These are phyloP conservation scores for Limnanthes douglasii DNA, from an alignment of 345 rosid species.

Conservation along the genomic window DNA sequence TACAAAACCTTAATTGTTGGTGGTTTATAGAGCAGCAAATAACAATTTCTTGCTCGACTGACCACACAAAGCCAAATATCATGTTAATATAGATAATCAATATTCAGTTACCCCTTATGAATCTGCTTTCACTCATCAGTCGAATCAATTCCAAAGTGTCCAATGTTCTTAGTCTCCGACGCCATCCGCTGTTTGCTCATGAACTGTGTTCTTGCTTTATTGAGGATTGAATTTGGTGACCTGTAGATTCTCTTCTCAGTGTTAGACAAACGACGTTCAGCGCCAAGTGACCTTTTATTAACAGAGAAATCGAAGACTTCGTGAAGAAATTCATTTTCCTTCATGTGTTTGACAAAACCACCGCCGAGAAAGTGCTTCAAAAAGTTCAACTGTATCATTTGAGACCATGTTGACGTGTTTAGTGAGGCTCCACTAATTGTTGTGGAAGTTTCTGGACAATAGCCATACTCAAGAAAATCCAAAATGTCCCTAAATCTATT, in stretches of 20 bases:
- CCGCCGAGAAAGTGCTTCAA: conserved; percentile 80
- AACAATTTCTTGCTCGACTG: too few species aligned
- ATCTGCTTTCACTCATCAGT: too few species aligned
- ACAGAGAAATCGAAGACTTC: conserved; percentile 43
- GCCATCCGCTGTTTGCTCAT: conserved; percentile 82
- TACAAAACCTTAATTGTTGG: too few species aligned
- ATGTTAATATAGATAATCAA: too few species aligned
- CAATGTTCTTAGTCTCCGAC: too few species aligned
- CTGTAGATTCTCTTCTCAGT: conserved; percentile 68
- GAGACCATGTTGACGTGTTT: conserved; percentile 54
- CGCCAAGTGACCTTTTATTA: not conserved
- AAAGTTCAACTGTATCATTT: conserved; percentile 70
- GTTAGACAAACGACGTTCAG: conserved; percentile 6
- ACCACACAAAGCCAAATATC: too few species aligned
- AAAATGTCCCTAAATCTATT: conserved; percentile 68
- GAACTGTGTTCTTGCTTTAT: conserved; percentile 80
- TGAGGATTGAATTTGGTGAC: conserved; percentile 68
- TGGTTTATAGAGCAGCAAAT: too few species aligned
- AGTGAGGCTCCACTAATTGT: conserved; percentile 65
- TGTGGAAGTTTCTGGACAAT: conserved; percentile 40
- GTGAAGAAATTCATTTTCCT: conserved; percentile 86
- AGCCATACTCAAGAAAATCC: conserved; percentile 66
- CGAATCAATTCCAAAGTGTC: too few species aligned
- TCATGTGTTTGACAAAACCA: conserved; percentile 92
- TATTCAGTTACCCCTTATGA: too few species aligned